Conservation (phyloP, 208 protist genomes). For the Crithidia bombi region DNA sequence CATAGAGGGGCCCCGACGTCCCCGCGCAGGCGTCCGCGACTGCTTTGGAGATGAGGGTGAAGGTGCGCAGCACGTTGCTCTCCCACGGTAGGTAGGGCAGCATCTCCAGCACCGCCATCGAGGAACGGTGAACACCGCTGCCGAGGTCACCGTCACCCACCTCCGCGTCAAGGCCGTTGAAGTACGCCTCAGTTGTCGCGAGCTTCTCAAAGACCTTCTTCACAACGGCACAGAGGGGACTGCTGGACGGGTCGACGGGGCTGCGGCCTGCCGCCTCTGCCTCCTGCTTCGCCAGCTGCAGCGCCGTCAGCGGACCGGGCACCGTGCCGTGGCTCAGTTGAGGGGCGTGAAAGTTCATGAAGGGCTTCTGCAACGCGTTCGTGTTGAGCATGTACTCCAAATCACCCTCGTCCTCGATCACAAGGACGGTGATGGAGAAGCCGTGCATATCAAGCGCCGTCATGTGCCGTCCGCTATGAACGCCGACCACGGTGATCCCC, state of each 20-base stretch:
- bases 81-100: constrained; percentile 55
- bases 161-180: constrained; percentile 65
- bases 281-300: constrained; percentile 42
- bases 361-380: constrained; percentile 38
- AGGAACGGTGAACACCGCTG: constrained; percentile 56
- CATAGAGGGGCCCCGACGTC: constrained; percentile 71
- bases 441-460: constrained; percentile 91
- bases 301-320: constrained; percentile 43
- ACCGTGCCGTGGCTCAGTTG: constrained; percentile 12
- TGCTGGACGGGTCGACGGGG: neutral
- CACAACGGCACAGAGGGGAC: constrained; percentile 22
- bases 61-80: constrained; percentile 31
- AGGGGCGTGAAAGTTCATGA: constrained; percentile 63
- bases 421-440: constrained; percentile 77
- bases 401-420: constrained; percentile 39
- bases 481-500: constrained; percentile 47
- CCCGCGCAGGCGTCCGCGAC: constrained; percentile 64
- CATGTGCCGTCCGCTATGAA: constrained; percentile 79
- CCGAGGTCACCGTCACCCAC: constrained; percentile 74
- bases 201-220: constrained; percentile 44
- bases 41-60: constrained; percentile 53
- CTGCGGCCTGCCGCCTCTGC: constrained; percentile 14
- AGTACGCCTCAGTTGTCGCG: constrained; percentile 32
- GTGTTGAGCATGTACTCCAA: constrained; percentile 52
- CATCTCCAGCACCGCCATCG: constrained; percentile 37